Conservation (phyloP, 495 filamentous ascomycete genomes). For the Neurospora sp. region DNA sequence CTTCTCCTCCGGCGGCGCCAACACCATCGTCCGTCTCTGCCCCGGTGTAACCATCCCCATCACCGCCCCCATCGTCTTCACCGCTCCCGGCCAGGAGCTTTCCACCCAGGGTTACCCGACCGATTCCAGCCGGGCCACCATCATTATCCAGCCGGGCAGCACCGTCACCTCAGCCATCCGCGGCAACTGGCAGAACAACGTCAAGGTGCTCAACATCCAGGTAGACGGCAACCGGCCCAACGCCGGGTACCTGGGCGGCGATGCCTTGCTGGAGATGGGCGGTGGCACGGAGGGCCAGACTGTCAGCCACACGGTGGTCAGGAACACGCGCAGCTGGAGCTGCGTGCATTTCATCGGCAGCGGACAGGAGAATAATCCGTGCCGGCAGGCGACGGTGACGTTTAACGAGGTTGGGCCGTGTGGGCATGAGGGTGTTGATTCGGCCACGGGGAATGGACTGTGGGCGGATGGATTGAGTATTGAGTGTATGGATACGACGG, state of each 20-base stretch:
- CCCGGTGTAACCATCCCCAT: constrained; percentile 3
- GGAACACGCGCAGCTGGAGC: constrained; percentile 12
- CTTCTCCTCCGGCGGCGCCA: constrained; percentile 3
- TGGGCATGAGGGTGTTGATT: constrained; percentile 3
- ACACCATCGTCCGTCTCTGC: constrained; percentile 9
- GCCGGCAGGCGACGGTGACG: constrained; percentile 4
- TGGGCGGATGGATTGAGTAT: constrained; percentile 12
- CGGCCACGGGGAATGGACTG: constrained; percentile 1
- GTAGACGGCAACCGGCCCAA: constrained; percentile 13
- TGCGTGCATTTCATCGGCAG: constrained; percentile 9
- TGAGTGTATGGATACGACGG: constrained; percentile 3
- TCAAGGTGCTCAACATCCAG: constrained; percentile 4
- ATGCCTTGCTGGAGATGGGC: constrained; percentile 11
- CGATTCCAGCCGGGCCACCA: constrained; percentile 8
- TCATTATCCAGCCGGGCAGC: constrained; percentile 6
- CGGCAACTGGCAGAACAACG: constrained; percentile 3
- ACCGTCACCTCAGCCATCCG: constrained; percentile 5
- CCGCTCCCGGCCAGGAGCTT: constrained; percentile 7
- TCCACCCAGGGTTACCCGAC: constrained; percentile 11
- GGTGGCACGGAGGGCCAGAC: constrained; percentile 5
- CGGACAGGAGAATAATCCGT: constrained; percentile 2
- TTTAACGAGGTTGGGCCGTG: constrained; percentile 9
- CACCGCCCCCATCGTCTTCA: constrained; percentile 6
- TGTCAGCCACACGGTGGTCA: constrained; percentile 1
- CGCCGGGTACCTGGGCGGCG: constrained; percentile 2